Base-by-base conservation (phyloP, 2,329 filamentous ascomycete genomes). In the Onygenales sp. region DNA sequence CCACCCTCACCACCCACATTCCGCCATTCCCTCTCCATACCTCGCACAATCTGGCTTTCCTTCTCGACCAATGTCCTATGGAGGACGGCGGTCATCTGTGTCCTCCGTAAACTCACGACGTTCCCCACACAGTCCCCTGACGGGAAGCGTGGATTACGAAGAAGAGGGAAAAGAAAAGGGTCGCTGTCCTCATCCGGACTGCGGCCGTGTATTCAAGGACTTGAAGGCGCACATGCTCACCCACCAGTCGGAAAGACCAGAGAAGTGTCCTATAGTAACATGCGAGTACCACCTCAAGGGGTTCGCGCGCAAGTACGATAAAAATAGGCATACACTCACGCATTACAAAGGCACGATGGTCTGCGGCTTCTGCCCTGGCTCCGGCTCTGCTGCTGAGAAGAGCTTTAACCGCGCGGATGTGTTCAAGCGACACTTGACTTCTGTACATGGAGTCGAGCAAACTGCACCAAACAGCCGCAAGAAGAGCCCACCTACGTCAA, bases 311-410 rank as follows among this genome's bases (percentile, higher is more conserved):
- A 95, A 95, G 72, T 96, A 96, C 67, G 91, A 96, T 76, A 95
- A 95, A 79, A 95, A 95, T 73, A 78, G 91, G 44, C 91, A 96
- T 69, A 95, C 90, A 4, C 72, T 95, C 57, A 96, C 91, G 4
- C 91, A 96, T 69, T 96, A 95, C 80, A 95, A 95, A 74, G 91
- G 91, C 42, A 95, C 88, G 48, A 95, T 95, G 91, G 88, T 95
- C 27, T 96, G 91, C 66, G 90, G 89, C 33, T 96, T 95, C 74
- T 95, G 91, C 63, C 88, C 90, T 1, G 88, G 89, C 36, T 89
- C 88, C 32, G 91, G 91, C 3, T 92, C 89, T 4, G 82, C 89
- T 6, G 86, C 87, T 1, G 91, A 95, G 72, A 96, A 95, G 80
- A 92, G 87, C 59, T 96, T 96, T 68, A 95, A 96, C 75, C 83